Conservation (phyloP, 192 early-diverging fungal species). For the Borealophlyctis nickersoniae region DNA sequence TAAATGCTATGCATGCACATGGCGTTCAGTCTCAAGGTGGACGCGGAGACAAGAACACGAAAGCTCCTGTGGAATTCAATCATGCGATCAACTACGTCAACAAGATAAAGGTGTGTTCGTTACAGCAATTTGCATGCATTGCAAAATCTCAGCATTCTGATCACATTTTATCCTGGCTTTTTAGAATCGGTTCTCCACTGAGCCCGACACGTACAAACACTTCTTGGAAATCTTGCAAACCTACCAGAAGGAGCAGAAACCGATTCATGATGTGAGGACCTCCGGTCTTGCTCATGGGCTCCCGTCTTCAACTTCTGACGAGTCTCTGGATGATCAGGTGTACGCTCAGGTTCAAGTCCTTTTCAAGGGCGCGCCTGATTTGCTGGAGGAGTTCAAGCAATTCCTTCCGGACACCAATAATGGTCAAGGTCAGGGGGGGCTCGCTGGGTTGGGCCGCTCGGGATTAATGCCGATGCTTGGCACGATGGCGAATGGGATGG, state of each 20-base stretch:
- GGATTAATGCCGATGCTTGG: constrained; percentile 33
- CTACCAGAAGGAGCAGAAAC: constrained; percentile 94
- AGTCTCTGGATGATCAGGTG: constrained; percentile 53
- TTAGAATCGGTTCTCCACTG: constrained; percentile 82
- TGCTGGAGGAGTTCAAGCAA: constrained; percentile 97
- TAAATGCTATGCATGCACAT: constrained; percentile 26
- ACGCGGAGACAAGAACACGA: constrained; percentile 1
- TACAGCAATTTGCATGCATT: constrained; percentile 1
- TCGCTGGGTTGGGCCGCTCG: constrained; percentile 31
- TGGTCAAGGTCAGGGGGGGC: constrained; percentile 37
- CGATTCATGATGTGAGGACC: constrained; percentile 82
- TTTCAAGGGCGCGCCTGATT: constrained; percentile 81
- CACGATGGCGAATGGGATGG: constrained; percentile 50
- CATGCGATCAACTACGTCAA: constrained; percentile 99
- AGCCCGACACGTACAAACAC: constrained; percentile 95
- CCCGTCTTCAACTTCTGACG: constrained; percentile 4
- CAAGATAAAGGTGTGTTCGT: constrained; percentile 87
- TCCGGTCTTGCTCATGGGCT: too few species aligned
- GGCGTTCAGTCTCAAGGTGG: constrained; percentile 21
- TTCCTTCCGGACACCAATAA: constrained; percentile 87
- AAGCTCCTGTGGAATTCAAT: constrained; percentile 86
- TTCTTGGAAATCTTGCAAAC: constrained; percentile 97
- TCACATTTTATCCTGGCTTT: constrained; percentile 4
- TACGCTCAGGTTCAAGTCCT: constrained; percentile 90
- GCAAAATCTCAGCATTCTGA: constrained; percentile 2